phyloP scores from a whole-genome alignment of 1,284 basidiomycete species.

The Rhodotorula sp. region DNA sequence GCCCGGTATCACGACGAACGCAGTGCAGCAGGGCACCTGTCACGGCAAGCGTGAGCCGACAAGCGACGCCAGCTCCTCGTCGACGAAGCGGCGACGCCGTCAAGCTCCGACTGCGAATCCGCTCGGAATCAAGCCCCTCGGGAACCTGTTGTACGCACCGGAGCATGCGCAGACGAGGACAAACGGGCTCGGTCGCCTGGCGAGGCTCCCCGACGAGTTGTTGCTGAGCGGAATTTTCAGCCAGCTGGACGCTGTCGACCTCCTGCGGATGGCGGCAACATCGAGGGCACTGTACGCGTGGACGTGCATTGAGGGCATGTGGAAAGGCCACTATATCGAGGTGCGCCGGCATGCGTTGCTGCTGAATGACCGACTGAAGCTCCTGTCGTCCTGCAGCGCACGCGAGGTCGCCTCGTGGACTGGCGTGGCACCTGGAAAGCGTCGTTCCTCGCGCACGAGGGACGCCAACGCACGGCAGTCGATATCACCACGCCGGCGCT shows the following conservation, averaged over 20 bases:
- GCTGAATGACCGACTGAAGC: neutral
- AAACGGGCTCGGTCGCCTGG: conserved; percentile 34
- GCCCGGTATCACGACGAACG: too few relatives aligned
- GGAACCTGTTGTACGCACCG: conserved; percentile 21
- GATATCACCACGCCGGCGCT: conserved; percentile 39
- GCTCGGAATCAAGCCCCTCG: conserved; percentile 29
- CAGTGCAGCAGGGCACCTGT: too few relatives aligned
- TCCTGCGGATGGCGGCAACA: conserved; percentile 19
- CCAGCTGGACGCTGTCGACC: conserved; percentile 22
- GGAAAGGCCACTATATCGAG: conserved; percentile 44
- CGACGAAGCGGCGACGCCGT: neutral
- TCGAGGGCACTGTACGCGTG: conserved; percentile 44
- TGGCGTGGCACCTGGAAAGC: conserved; percentile 45
- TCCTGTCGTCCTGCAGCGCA: conserved; percentile 5
- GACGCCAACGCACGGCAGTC: conserved; percentile 33
- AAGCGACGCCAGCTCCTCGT: neutral
- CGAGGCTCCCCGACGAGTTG: conserved; percentile 38
- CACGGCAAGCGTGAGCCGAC: neutral
- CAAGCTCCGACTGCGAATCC: conserved; percentile 14
- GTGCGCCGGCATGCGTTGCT: conserved; percentile 10
- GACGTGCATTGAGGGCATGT: conserved; percentile 42
- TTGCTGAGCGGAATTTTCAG: conserved; percentile 32
- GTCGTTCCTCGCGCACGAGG: conserved; percentile 35
- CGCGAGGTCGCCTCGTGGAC: conserved; percentile 16
- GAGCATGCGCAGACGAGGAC: conserved; percentile 7